Base-by-base conservation (phyloP, 1,139 yeast genomes). In the Hyphopichia khmerensis region DNA sequence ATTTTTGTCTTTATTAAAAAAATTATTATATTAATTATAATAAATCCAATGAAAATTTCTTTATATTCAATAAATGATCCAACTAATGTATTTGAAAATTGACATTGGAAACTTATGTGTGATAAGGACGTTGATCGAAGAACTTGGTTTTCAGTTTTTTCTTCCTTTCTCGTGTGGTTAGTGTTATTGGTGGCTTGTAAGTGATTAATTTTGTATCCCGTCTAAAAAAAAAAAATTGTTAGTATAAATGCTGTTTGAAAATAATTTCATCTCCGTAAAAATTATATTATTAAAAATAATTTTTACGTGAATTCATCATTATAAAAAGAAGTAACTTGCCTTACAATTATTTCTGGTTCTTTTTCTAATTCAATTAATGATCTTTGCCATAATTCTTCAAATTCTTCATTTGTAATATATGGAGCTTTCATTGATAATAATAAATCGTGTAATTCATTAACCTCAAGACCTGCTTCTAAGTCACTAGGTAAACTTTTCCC, bases 311-410 rank as follows among this genome's bases (percentile, higher is more conserved):
- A n/a, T n/a, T n/a, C n/a, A n/a, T n/a, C n/a, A n/a, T n/a, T n/a
- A n/a, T 10, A 26, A 13, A 17, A 26, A 26, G 32, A 46, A 49
- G 43, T 53, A 74, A 82, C 91, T 79, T 82, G 87, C 90, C 93
- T 85, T 84, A 86, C 90, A 71, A 80, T 82, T 62, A 87, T 79
- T 57, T 87, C 95, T 37, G 87, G 84, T 65, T 86, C 88, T 45
- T 77, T 73, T 51, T 80, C 80, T 52, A 91, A 72, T 52, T 83
- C 87, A 37, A 72, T 65, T 9, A 84, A 57, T 9, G 88, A 87
- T 52, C 81, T 76, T 26, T 61, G 59, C 97, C 97, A 91, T 48
- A 89, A 73, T 45, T 84, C 88, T 50, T 87, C 84, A 64, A 90
- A 91, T 51, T 88, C 95, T 37, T 81, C 84, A 40, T 71, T 77